These are phyloP conservation scores for Nemania abortiva DNA, from an alignment of 2,329 filamentous ascomycete genomes.

Conservation along the genomic window DNA sequence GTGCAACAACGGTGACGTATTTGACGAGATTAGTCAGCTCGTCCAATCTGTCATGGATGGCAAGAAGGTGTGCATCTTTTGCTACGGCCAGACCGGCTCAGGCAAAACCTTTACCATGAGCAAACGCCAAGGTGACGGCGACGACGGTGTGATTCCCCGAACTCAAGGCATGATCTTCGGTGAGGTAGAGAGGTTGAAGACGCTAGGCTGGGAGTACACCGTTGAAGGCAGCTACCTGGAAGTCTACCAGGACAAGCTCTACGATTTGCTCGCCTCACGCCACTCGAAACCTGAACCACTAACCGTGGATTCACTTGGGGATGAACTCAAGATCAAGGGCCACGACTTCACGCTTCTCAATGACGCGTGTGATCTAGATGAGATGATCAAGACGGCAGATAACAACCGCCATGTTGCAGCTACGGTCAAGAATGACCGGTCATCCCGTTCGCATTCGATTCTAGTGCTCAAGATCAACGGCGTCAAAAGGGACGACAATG, in stretches of 20 bases:
- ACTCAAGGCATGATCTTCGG: slow-evolving; percentile 95
- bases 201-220: slow-evolving; percentile 93
- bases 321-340: slow-evolving; percentile 50
- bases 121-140: slow-evolving; percentile 66
- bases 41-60: slow-evolving; percentile 96
- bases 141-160: slow-evolving; percentile 93
- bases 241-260: slow-evolving; percentile 97
- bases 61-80: slow-evolving; percentile 99
- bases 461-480: slow-evolving; percentile 87
- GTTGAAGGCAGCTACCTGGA: slow-evolving; percentile 97
- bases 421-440: slow-evolving; percentile 97
- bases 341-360: slow-evolving; percentile 67
- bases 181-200: slow-evolving; percentile 83
- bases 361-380: slow-evolving; percentile 82
- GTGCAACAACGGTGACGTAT: slow-evolving; percentile 85
- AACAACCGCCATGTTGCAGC: slow-evolving; percentile 92
- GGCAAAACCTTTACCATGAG: slow-evolving; percentile 97
- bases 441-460: slow-evolving; percentile 93
- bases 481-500: slow-evolving; percentile 73
- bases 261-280: slow-evolving; percentile 78
- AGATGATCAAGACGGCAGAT: slow-evolving; percentile 82
- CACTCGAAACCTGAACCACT: slow-evolving; percentile 80
- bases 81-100: slow-evolving; percentile 96
- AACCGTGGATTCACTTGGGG: slow-evolving; percentile 48
- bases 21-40: slow-evolving; percentile 95